Evolutionary conservation across 345 rosid species (phyloP), one percentile per base, ranked within the genome.

Genomic region (Populus tremula): DNA sequence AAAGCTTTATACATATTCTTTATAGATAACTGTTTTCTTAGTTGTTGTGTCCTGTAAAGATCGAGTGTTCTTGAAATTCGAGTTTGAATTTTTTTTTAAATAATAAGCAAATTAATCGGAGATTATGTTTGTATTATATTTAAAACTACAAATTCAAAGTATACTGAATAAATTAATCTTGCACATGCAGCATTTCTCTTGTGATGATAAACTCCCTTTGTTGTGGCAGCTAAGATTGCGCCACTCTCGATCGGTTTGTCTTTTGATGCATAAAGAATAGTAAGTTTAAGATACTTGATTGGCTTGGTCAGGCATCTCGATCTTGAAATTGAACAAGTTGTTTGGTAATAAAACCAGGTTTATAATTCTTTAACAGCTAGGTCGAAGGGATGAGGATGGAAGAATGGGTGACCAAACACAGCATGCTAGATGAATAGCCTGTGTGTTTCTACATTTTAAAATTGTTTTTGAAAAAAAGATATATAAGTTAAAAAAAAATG

Each of bases 221-320:
- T 20, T 21, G 45, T 63, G 80, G 78, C 84, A 76, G 84, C 85
- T 76, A 38, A 79, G 27, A 27, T 9, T 3, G 29, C 63, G 63
- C 29, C 29, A 0, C 63, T 59, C 63, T 79, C 41, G 27, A 27
- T 27, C 27, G 67, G 47, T 20, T 36, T 81, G 82, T 73, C 70
- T 17, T 54, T 43, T 12, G 45, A 36, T 63, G 69, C 76, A 35
- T 17, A 4, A 10, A 59, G 14, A 59, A 10, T 56, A 25, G 13
- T 21, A 54, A 23, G 25, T n/a, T 54, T 0, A 39, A 39, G 43
- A 41, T 10, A 41, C 13, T 41, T 11, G 11, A 41, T 2, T 14
- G 50, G 50, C 18, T 14, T 47, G 5, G 1, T 14, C 50, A 47
- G 50, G 17, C 50, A 47, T 47, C 50, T 47, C 50, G 50, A 47